phyloP scores from a whole-genome alignment of 306 rosid species.

The Lathyrus tuberosus region DNA sequence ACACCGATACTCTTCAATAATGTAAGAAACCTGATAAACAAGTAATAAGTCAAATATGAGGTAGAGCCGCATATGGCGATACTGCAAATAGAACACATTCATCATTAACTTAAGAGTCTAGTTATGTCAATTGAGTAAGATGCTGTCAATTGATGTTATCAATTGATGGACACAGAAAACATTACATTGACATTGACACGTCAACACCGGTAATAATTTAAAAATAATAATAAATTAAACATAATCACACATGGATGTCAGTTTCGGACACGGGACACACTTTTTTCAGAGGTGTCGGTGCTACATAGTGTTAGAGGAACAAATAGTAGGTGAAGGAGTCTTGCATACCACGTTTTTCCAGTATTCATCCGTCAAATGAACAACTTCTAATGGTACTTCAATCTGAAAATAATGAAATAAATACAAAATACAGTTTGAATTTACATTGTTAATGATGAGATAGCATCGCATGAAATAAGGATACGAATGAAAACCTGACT shows the following conservation, averaged over 20 bases:
- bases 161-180: too few species aligned
- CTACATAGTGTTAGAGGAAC: not conserved
- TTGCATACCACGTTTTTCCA: conserved; percentile 84
- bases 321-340: conserved; percentile 8
- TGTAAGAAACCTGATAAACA: conserved; percentile 72
- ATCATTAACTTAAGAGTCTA: not conserved
- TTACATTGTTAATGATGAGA: conserved; percentile 24
- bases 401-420: conserved; percentile 53
- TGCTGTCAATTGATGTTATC: not conserved
- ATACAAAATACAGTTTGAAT: conserved; percentile 12
- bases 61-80: not conserved
- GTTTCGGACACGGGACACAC: too few species aligned
- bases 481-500: conserved; percentile 56
- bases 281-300: too few species aligned
- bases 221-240: too few species aligned
- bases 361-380: conserved; percentile 93
- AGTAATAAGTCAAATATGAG: conserved; percentile 26
- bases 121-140: not conserved
- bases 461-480: not conserved
- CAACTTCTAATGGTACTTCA: conserved; percentile 81
- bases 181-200: too few species aligned
- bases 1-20: conserved; percentile 83
- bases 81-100: conserved; percentile 9
- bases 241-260: too few species aligned
- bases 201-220: too few species aligned